Evolutionary conservation across 352 stramenopile species (phyloP).

Genomic region (Blastocystis sp.): DNA sequence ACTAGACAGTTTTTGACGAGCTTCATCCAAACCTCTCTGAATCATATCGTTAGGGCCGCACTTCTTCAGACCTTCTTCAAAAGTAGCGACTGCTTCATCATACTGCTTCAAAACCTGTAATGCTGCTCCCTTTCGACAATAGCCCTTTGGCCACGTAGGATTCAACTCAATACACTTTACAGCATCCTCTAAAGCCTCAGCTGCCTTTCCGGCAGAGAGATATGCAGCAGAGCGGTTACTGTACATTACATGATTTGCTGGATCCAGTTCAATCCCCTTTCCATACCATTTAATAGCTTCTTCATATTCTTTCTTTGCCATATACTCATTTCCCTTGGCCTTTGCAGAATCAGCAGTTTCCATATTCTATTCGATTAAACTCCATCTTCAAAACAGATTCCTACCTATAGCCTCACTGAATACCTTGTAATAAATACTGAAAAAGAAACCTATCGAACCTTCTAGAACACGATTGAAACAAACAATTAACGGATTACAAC

Average conservation of each 20-base stretch:
- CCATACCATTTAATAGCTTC: constrained; percentile 93
- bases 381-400: not conserved
- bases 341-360: constrained; percentile 75
- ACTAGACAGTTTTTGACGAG: constrained; percentile 81
- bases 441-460: not conserved
- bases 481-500: not conserved
- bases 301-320: constrained; percentile 86
- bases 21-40: constrained; percentile 85
- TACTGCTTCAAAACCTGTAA: constrained; percentile 86
- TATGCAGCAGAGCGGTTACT: constrained; percentile 97
- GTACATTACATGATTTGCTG: constrained; percentile 93
- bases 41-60: constrained; percentile 80
- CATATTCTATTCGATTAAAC: not conserved
- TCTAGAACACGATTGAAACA: constrained; percentile 41
- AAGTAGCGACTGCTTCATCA: constrained; percentile 80
- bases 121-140: constrained; percentile 92
- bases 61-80: constrained; percentile 75
- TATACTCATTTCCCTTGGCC: constrained; percentile 88
- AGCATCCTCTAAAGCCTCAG: constrained; percentile 91
- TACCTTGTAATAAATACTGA: not conserved
- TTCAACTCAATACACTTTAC: constrained; percentile 90
- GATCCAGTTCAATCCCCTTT: constrained; percentile 81
- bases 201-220: constrained; percentile 84
- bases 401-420: not conserved
- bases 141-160: constrained; percentile 91